Base-by-base conservation (phyloP, 2,329 filamentous ascomycete species). In the Aureobasidium sp. region DNA sequence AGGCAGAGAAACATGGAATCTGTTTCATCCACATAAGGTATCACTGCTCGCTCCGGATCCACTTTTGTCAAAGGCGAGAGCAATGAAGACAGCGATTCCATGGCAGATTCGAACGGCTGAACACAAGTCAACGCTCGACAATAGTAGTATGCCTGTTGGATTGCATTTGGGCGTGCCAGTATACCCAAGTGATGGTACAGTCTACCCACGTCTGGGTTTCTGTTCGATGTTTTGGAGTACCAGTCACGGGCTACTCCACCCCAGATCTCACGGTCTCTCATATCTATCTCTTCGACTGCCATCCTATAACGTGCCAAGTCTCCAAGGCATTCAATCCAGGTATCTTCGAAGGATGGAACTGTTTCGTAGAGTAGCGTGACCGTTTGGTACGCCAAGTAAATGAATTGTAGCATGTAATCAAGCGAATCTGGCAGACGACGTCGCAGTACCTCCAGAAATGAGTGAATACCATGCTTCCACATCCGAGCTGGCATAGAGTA, bases 401-500 rank as follows among this genome's bases (percentile, higher is more conserved):
- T 91, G 61, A 96, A 97, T 0, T 87, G 86, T 0, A 96, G 77
- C 92, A 97, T 97, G 61, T 95, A 89, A 55, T 97, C 92, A 0
- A 92, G 76, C 1, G 89, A 92, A 0, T 80, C 81, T 0, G 92
- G 93, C 0, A 96, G 77, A 2, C 87, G 83, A 66, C 90, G 85
- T 0, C 90, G 80, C 0, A 96, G 73, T 0, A 74, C 68, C 63
- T 75, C 73, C 20, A 75, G 64, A 62, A 74, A 75, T 0, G 71
- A 70, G 55, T 75, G 91, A 3, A 97, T 97, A 0, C 90, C 93
- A 68, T 96, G 90, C 0, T 90, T 82, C 94, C 94, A 97, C 89
- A 97, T 94, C 0, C 93, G 80, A 0, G 90, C 91, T 0, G 93
- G 92, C 90, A 97, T 97, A 0, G 86, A 86, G 67, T 96, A 96